Base-by-base conservation (phyloP, 1,284 basidiomycete species). In the Ceratobasidium papillatum region DNA sequence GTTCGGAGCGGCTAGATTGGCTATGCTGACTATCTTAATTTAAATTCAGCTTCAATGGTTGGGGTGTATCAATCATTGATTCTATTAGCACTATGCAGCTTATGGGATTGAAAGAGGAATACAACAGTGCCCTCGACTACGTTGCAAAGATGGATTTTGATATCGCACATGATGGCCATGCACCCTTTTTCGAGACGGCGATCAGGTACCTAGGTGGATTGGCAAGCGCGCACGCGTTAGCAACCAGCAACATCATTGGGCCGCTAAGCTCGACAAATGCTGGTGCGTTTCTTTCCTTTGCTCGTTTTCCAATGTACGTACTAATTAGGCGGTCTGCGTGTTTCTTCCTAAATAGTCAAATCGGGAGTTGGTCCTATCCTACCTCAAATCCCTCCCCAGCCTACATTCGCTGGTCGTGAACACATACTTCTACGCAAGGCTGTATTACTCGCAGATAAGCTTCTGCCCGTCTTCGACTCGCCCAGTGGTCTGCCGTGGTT, bases 131-230 rank as follows among this genome's bases (percentile, higher is more conserved):
- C 2, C 83, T 96, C 2, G 84, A 87, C n/a, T 85, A 92, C 75
- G 87, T 98, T 32, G 84, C 87, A 58, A 84, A 87, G 66, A 83
- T 89, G 65, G 88, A 91, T 78, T 95, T 96, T 77, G 82, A 84
- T 12, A 72, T 72, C 36, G 38, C 64, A 25, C 64, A 85, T 83
- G 77, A 79, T 76, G 80, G 81, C 74, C 78, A 80, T 43, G 86
- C 85, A 0, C 88, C 90, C 0, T 92, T 90, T 77, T 96, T 96
- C 78, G 95, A 97, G 82, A 96, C 94, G 0, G 87, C 90, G 27
- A 97, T 96, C 75, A 88, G 95, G 30, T 95, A 96, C 81, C 86
- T 97, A 2, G 95, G 94, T 12, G 94, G 94, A 5, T 82, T 96
- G 9, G 83, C 96, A 3, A 92, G 93, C 1, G 94, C 92, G 0